These are phyloP conservation scores for Kazachstania sp. DNA, from an alignment of 1,139 yeast genomes.

Conservation along the genomic window DNA sequence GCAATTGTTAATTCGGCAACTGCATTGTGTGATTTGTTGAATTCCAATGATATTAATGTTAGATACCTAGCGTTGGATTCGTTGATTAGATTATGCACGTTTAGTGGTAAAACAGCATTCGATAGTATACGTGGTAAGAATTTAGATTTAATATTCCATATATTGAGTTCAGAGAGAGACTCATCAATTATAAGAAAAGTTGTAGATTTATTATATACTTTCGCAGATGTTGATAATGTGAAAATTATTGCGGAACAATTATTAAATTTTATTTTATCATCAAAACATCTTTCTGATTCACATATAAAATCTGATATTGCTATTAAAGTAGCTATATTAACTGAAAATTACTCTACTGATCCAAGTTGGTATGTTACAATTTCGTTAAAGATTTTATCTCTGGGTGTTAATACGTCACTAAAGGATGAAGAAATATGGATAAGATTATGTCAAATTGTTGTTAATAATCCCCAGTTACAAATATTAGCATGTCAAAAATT, in stretches of 20 bases:
- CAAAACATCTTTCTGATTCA: slow-evolving; percentile 44
- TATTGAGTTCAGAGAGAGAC: slow-evolving; percentile 43
- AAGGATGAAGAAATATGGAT: slow-evolving; percentile 77
- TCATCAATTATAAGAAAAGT: slow-evolving; percentile 73
- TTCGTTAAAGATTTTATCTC: slow-evolving; percentile 58
- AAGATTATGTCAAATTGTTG: slow-evolving; percentile 75
- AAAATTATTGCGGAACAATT: slow-evolving; percentile 55
- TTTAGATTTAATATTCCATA: slow-evolving; percentile 36
- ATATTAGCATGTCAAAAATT: slow-evolving; percentile 50
- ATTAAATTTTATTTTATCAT: slow-evolving; percentile 49
- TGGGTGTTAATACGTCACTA: slow-evolving; percentile 52
- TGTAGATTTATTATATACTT: slow-evolving; percentile 65
- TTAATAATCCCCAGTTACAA: slow-evolving; percentile 71
- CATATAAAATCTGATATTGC: slow-evolving; percentile 63
- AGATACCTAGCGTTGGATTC: slow-evolving; percentile 75
- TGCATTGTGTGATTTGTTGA: slow-evolving; percentile 53
- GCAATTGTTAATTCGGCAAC: slow-evolving; percentile 58
- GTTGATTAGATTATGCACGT: slow-evolving; percentile 41
- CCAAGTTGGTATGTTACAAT: slow-evolving; percentile 80
- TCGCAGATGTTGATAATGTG: slow-evolving; percentile 54
- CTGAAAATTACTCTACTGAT: slow-evolving; percentile 73
- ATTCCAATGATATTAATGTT: slow-evolving; percentile 65
- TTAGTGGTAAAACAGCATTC: slow-evolving; percentile 27
- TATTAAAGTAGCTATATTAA: slow-evolving; percentile 69
- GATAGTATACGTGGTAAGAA: slow-evolving; percentile 34